These are phyloP conservation scores for Lindgomyces ingoldianus DNA, from an alignment of 495 filamentous ascomycete genomes.

Conservation along the genomic window DNA sequence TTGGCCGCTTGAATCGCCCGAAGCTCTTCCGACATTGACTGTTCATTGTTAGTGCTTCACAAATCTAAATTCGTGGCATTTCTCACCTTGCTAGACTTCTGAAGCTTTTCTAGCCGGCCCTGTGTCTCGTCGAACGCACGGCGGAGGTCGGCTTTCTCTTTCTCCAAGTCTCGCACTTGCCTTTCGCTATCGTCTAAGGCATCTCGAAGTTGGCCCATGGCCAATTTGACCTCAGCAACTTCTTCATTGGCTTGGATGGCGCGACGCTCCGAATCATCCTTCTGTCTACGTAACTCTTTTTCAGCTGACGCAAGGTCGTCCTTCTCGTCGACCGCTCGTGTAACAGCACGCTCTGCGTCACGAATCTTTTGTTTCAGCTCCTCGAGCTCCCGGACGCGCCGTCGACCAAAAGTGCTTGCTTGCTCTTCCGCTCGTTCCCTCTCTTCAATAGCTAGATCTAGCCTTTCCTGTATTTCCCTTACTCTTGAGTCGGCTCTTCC, in stretches of 20 bases:
- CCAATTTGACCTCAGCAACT: conserved; percentile 68
- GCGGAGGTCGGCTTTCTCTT: conserved; percentile 73
- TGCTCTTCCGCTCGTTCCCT: conserved; percentile 92
- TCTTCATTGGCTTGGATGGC: conserved; percentile 70
- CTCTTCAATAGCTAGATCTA: conserved; percentile 88
- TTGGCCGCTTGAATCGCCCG: conserved; percentile 45
- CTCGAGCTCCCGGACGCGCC: conserved; percentile 79
- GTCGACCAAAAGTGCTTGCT: conserved; percentile 71
- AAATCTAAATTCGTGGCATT: background rate
- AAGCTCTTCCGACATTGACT: conserved; percentile 54
- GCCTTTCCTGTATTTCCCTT: conserved; percentile 82
- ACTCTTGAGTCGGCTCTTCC: conserved; percentile 74
- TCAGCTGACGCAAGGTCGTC: conserved; percentile 69
- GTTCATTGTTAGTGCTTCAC: conserved; percentile 10
- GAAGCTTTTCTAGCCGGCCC: conserved; percentile 72
- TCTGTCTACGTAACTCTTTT: conserved; percentile 69
- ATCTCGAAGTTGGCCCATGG: conserved; percentile 76
- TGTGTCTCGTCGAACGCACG: conserved; percentile 76
- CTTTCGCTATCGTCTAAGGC: conserved; percentile 84
- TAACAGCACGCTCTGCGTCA: conserved; percentile 76
- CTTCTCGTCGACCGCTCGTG: conserved; percentile 65
- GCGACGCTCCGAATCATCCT: conserved; percentile 71
- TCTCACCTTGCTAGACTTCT: conserved; percentile 65
- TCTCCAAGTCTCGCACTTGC: conserved; percentile 77
- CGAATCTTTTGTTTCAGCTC: conserved; percentile 76